Conservation (phyloP, 257 asterid species). For the Asclepias syriaca region DNA sequence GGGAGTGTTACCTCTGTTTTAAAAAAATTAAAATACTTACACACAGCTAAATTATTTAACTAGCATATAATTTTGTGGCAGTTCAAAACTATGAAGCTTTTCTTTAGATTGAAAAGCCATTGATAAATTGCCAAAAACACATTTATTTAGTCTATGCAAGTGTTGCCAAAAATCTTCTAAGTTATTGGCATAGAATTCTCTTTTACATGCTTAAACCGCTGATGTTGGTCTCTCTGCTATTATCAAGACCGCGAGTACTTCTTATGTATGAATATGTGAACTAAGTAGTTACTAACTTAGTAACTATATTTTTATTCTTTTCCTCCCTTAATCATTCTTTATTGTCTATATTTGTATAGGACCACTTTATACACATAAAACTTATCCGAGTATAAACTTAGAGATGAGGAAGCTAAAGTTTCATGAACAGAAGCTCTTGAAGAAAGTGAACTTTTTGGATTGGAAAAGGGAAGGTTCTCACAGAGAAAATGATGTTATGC, state of each 20-base stretch:
- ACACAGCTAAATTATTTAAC: too few relatives aligned
- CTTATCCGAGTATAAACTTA: neutral
- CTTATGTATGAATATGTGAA: neutral
- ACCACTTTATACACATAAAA: neutral
- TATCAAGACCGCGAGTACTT: neutral
- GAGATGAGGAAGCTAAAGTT: constrained; percentile 78
- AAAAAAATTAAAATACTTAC: too few relatives aligned
- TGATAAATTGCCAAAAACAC: too few relatives aligned
- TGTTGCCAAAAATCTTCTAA: too few relatives aligned
- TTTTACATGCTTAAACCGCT: neutral
- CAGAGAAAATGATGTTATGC: constrained; percentile 69
- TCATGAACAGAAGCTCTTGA: constrained; percentile 80
- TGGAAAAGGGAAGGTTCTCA: constrained; percentile 96
- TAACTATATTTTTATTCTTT: neutral
- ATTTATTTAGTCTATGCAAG: too few relatives aligned
- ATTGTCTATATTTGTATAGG: neutral
- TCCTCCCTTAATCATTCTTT: too few relatives aligned
- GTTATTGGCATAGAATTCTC: neutral
- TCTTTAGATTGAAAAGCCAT: too few relatives aligned
- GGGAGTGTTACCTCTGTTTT: too few relatives aligned
- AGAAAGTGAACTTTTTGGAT: constrained; percentile 70
- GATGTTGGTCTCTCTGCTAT: neutral
- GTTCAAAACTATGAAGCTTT: too few relatives aligned
- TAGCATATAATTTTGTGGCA: too few relatives aligned
- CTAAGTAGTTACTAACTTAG: neutral